Evolutionary conservation across 495 filamentous ascomycete genomes (phyloP).

Genomic region (Cladorrhinum samala): DNA sequence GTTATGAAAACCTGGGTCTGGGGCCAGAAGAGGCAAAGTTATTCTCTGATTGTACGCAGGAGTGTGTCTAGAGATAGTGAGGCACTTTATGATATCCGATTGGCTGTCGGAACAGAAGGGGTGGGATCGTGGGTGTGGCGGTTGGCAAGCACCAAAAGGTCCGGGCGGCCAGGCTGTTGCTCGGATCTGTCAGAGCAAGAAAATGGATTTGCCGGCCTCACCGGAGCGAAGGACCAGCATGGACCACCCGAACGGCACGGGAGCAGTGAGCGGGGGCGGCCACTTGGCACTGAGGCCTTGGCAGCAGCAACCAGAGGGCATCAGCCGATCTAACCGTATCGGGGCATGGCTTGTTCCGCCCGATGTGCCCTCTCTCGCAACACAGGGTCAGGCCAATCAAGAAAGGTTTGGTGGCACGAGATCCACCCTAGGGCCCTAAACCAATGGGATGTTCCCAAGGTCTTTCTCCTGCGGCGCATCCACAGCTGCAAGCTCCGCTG

Average conservation of each 20-base stretch:
- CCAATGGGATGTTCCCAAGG: constrained; percentile 18
- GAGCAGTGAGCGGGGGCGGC: constrained; percentile 17
- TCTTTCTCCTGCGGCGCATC: constrained; percentile 16
- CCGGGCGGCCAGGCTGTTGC: constrained; percentile 6
- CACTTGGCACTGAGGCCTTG: constrained; percentile 7
- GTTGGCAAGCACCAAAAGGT: constrained; percentile 3
- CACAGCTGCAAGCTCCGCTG: constrained; percentile 22
- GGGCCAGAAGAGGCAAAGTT: too few relatives aligned
- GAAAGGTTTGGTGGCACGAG: not conserved
- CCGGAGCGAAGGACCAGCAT: constrained; percentile 16
- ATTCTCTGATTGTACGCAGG: too few relatives aligned
- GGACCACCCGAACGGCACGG: constrained; percentile 11
- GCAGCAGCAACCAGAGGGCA: constrained; percentile 16
- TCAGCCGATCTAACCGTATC: constrained; percentile 23
- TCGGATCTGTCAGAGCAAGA: constrained; percentile 7
- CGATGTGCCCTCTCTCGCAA: constrained; percentile 7
- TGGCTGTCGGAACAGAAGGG: not conserved
- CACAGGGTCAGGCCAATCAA: constrained; percentile 18
- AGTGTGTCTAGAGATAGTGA: not conserved
- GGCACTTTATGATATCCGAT: too few relatives aligned
- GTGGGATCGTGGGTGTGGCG: constrained; percentile 1
- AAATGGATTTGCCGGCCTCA: constrained; percentile 20
- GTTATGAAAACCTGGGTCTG: too few relatives aligned
- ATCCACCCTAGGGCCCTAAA: constrained; percentile 8
- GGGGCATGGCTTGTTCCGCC: constrained; percentile 20